Conservation (phyloP, 495 filamentous ascomycete genomes). For the Aspergillus ellipticus region DNA sequence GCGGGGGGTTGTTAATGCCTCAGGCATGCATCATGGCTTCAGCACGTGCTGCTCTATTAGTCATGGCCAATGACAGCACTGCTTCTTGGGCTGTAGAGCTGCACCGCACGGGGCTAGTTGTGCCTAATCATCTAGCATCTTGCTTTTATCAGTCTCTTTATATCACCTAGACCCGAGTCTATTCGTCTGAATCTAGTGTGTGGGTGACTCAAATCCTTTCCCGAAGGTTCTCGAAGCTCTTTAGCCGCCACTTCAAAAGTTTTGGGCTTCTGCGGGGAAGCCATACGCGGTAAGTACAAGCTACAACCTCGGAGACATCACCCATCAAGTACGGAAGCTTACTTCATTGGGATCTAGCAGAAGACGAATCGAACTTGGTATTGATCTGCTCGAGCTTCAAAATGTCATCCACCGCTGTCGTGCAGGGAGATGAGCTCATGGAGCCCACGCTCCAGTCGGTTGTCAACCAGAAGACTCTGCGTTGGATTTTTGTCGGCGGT, state of each 20-base stretch:
- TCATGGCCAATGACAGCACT: background rate
- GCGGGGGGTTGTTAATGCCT: too few relatives aligned
- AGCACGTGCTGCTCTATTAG: constrained; percentile 14
- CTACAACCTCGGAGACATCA: constrained; percentile 15
- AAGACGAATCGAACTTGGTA: constrained; percentile 1
- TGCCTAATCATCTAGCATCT: background rate
- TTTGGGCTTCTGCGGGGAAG: constrained; percentile 31
- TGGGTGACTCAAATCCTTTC: background rate
- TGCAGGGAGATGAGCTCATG: constrained; percentile 71
- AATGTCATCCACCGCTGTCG: constrained; percentile 60
- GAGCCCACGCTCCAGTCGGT: constrained; percentile 93
- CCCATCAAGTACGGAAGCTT: constrained; percentile 7
- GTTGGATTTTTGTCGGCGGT: constrained; percentile 99
- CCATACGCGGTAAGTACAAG: constrained; percentile 17
- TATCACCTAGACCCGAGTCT: background rate
- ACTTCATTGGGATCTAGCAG: background rate
- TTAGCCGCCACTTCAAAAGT: constrained; percentile 8
- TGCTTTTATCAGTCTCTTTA: background rate
- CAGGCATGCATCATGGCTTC: constrained; percentile 4
- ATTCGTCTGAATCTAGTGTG: background rate
- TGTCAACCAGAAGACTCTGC: constrained; percentile 86
- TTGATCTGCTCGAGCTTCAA: constrained; percentile 18
- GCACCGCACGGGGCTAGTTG: background rate
- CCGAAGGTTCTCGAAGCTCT: constrained; percentile 9
- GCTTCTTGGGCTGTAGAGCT: background rate